Base-by-base conservation (phyloP, 2,329 filamentous ascomycete species). In the Podosphaera xanthii region DNA sequence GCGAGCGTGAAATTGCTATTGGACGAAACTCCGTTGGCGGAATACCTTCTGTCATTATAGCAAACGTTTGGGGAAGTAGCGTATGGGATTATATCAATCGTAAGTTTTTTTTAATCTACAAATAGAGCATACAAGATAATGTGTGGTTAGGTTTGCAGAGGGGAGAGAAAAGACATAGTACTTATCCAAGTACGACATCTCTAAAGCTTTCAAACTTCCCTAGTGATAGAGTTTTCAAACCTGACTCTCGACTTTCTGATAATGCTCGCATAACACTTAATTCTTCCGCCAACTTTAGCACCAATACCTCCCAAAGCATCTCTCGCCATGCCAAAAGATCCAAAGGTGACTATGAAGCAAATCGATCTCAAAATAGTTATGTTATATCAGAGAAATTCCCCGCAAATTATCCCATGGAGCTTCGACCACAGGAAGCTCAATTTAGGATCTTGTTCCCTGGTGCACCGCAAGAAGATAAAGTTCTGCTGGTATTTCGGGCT, bases 21-120 rank as follows among this genome's bases (percentile, higher is more conserved):
- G 81, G 82, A n/a, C 74, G 74, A 61, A 78, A 82, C 65, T 79
- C 75, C 54, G 77, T 77, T n/a, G 80, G 84, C 49, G 79, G 79
- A 31, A 81, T 95, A 71, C 87, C 90, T 0, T 86, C 86, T 57
- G 88, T 87, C 12, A 82, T 96, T 62, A 80, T 95, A 74, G 90
- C 90, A 38, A 97, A 97, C 69, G 79, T 94, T 59, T 97, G 91
- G 91, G 91, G 91, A 57, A 94, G 83, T 66, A 85, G 82, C 60
- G 83, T 89, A 54, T 95, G 89, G 87, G 80, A 80, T 12, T 79
- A 80, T 63, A 72, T 85, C 60, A 84, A 84, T 63, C 75, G 77
- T 59, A 12, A 52, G 57, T 50, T n/a, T 31, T 36, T 22, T 33
- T 52, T 10, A 12, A 31, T 22, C 33, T 38, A 38, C 4, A 6